Evolutionary conservation across 2,329 filamentous ascomycete species (phyloP).

Genomic region (Pseudogymnoascus sp.): DNA sequence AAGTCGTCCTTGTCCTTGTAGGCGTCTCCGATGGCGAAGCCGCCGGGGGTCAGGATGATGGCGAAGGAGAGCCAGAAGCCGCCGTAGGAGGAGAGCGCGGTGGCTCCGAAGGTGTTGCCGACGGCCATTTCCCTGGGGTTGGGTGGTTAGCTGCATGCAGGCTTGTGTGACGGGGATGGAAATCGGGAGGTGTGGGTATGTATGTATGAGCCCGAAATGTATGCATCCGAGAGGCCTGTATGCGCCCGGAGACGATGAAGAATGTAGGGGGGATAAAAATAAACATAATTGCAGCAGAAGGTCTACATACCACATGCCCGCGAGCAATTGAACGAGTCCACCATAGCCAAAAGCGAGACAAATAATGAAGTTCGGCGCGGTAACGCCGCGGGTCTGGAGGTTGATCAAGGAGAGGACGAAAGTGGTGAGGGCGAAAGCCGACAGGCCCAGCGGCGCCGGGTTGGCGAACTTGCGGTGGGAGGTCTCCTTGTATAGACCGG

Average conservation of each 20-base stretch:
- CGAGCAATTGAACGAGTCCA: constrained; percentile 61
- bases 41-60: constrained; percentile 52
- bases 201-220: neutral
- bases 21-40: constrained; percentile 43
- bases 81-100: constrained; percentile 55
- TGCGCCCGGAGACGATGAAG: neutral
- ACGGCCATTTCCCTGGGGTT: constrained; percentile 52
- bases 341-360: constrained; percentile 56
- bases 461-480: constrained; percentile 51
- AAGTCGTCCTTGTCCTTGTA: constrained; percentile 35
- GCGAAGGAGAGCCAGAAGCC: constrained; percentile 57
- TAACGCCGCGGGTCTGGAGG: constrained; percentile 42
- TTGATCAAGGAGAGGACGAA: constrained; percentile 56
- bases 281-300: neutral
- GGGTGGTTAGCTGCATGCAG: neutral
- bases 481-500: constrained; percentile 50
- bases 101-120: constrained; percentile 59
- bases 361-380: constrained; percentile 47
- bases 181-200: neutral
- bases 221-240: neutral
- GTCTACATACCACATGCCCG: constrained; percentile 56
- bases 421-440: constrained; percentile 57
- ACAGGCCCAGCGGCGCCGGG: constrained; percentile 53
- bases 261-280: neutral
- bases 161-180: neutral